Percentiles rank a stretch among this genome's conserved stretches.
These are phyloP conservation scores for Earliella scabrosa DNA, from an alignment of 1,284 basidiomycete species.

Conservation along the genomic window DNA sequence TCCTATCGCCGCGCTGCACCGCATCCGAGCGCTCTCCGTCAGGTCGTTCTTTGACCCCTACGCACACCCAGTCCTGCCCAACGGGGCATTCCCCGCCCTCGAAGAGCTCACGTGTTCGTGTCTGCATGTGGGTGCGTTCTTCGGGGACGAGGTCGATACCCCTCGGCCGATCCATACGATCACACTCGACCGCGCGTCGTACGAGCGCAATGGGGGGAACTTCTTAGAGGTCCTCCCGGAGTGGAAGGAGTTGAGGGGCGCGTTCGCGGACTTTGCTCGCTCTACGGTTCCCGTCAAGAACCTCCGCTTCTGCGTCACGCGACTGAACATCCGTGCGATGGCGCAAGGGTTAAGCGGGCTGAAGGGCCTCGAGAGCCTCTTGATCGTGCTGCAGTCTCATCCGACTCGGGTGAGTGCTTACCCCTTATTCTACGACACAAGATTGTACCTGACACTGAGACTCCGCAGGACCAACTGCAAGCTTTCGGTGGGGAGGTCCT, in stretches of 20 bases:
- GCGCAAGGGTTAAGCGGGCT: not conserved
- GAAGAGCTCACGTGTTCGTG: slow-evolving; percentile 1
- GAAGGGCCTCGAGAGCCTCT: not conserved
- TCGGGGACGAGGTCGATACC: not conserved
- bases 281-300: slow-evolving; percentile 3
- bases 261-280: not conserved
- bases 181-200: not conserved
- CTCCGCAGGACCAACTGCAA: not conserved
- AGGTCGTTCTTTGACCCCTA: too few relatives aligned
- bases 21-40: not conserved
- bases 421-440: not conserved
- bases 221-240: not conserved
- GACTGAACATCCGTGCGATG: not conserved
- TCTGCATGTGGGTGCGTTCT: not conserved
- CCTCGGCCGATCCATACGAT: slow-evolving; percentile 5
- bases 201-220: not conserved
- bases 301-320: not conserved
- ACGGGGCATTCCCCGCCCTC: not conserved
- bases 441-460: not conserved
- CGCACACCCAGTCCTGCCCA: too few relatives aligned
- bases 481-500: not conserved
- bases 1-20: not conserved
- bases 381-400: not conserved
- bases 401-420: not conserved
- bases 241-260: not conserved